Evolutionary conservation across 331 rosid species (phyloP).

Genomic region (Telfairia occidentalis): DNA sequence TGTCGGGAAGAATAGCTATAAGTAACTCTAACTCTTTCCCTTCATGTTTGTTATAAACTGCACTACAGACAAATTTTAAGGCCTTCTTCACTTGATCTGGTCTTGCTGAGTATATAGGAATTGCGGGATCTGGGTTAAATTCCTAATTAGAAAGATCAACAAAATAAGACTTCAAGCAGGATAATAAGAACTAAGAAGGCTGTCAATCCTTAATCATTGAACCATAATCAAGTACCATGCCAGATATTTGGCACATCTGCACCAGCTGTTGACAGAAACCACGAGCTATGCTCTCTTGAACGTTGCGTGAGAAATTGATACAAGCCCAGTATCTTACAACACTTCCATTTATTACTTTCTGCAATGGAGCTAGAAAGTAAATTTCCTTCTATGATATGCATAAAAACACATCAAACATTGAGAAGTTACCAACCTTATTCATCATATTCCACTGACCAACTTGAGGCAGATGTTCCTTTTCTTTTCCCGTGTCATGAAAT

Average conservation of each 20-base stretch:
- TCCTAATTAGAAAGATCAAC: slow-evolving; percentile 27
- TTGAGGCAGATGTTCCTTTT: slow-evolving; percentile 24
- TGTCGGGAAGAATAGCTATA: slow-evolving; percentile 79
- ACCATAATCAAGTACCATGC: slow-evolving; percentile 42
- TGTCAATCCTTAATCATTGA: not conserved
- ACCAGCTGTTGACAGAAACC: slow-evolving; percentile 78
- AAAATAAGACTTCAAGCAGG: not conserved
- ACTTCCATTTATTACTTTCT: slow-evolving; percentile 98
- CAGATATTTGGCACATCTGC: slow-evolving; percentile 75
- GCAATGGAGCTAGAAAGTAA: slow-evolving; percentile 19
- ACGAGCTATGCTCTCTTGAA: slow-evolving; percentile 66
- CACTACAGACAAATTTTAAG: slow-evolving; percentile 51
- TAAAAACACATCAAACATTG: not conserved
- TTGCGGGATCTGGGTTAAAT: slow-evolving; percentile 60
- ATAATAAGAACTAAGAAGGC: not conserved
- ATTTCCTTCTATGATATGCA: not conserved
- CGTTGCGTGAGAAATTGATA: slow-evolving; percentile 62
- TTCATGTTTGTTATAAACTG: slow-evolving; percentile 39
- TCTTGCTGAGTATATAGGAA: slow-evolving; percentile 48
- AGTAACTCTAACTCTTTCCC: slow-evolving; percentile 75
- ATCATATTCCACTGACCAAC: slow-evolving; percentile 25
- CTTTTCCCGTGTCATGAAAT: slow-evolving; percentile 25
- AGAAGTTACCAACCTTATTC: slow-evolving; percentile 10
- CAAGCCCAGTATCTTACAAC: slow-evolving; percentile 80
- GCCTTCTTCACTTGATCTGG: slow-evolving; percentile 88